Evolutionary conservation across 345 rosid genomes (phyloP).

Genomic region (Populus alba): DNA sequence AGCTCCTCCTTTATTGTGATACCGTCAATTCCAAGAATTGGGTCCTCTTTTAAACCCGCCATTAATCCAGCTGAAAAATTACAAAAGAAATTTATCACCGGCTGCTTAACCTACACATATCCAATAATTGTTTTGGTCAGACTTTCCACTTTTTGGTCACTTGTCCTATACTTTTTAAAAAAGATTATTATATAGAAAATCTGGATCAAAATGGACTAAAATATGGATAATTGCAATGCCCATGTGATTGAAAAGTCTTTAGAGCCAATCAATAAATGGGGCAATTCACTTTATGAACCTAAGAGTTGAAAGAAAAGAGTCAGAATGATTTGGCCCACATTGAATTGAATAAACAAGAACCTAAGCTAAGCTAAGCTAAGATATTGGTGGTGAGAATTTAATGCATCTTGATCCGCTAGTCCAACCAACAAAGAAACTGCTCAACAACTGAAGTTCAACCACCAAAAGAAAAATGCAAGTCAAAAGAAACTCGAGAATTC

Average conservation of each 20-base stretch:
- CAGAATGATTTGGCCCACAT: neutral
- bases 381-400: neutral
- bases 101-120: slow-evolving; percentile 26
- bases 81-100: slow-evolving; percentile 8
- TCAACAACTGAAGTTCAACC: neutral
- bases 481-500: neutral
- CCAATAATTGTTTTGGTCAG: slow-evolving; percentile 23
- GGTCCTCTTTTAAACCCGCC: slow-evolving; percentile 41
- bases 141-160: slow-evolving; percentile 6
- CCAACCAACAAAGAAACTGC: neutral
- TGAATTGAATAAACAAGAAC: neutral
- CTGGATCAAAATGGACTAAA: neutral
- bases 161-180: slow-evolving; percentile 18
- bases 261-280: neutral
- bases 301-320: neutral
- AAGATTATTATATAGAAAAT: neutral
- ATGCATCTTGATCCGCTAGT: neutral
- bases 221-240: neutral
- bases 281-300: neutral
- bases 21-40: slow-evolving; percentile 44
- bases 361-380: neutral
- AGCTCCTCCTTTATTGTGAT: slow-evolving; percentile 18
- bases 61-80: slow-evolving; percentile 20
- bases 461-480: neutral
- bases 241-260: neutral